Evolutionary conservation across 2,329 filamentous ascomycete species (phyloP), one percentile per base, ranked within the genome.

Genomic region (Aspergillus sp.): DNA sequence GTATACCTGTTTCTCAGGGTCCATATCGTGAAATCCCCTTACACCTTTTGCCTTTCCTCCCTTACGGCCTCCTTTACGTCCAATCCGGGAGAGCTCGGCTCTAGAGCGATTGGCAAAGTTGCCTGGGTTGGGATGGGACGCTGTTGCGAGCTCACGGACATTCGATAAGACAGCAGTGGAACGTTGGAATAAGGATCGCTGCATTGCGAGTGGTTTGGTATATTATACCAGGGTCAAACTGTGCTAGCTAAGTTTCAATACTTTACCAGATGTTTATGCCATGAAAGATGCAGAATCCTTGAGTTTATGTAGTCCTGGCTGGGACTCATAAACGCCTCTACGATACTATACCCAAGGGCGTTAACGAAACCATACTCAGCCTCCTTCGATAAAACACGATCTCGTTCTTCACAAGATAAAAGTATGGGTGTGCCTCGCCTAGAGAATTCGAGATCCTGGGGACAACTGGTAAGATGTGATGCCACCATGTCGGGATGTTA

Each of bases 21-120:
- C 54, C 56, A 60, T 61, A 11, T 51, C 39, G 32, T 57, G 57
- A 36, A 60, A 60, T 26, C 57, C 57, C 30, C 59, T 57, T 9
- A 49, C 49, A 5, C 56, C 59, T 13, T 42, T 48, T 27, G 56
- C 53, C 43, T 53, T 59, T 11, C 59, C 59, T 30, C 58, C 57
- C 30, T 60, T 62, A 26, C 48, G 50, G 1, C 59, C 60, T 28
- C 59, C 57, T 13, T 54, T 54, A 28, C 53, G 52, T 26, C 47
- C 56, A 9, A 60, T 60, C 30, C 53, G 49, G 13, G 50, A 51
- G 9, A 62, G 33, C 33, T 59, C 51, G 4, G 56, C 49, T 32
- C 40, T 56, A 11, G 62, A 47, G 7, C 62, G 57, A 43, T 66
- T 65, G 40, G 55, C 52, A 49, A 66, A 64, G 48, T 67, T 67